Percentiles rank a stretch among this genome's conserved stretches.
Conservation (phyloP, 352 stramenopile genomes). For the Globisporangium polare region DNA sequence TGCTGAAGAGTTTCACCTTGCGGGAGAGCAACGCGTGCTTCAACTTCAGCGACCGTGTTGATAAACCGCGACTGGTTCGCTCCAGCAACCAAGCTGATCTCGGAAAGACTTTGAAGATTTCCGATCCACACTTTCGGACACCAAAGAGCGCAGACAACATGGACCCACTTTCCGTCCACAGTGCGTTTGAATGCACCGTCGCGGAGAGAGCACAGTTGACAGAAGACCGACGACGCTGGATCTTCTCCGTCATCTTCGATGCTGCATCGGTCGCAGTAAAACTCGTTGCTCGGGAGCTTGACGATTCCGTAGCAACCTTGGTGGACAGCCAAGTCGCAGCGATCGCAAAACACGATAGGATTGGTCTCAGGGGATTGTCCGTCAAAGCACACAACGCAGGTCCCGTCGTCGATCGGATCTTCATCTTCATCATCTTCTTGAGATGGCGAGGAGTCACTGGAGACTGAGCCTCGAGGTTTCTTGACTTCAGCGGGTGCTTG, state of each 20-base stretch:
- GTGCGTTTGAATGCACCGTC: constrained; percentile 87
- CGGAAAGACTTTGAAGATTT: constrained; percentile 66
- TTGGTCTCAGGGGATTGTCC: constrained; percentile 83
- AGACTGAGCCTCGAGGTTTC: constrained; percentile 21
- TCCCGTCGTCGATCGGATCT: constrained; percentile 77
- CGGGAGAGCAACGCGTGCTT: constrained; percentile 23
- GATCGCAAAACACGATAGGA: constrained; percentile 89
- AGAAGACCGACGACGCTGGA: constrained; percentile 60
- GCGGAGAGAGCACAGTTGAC: constrained; percentile 77
- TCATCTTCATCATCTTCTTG: constrained; percentile 24
- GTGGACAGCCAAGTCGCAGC: constrained; percentile 87
- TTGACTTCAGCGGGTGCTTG: constrained; percentile 11
- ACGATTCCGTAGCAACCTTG: constrained; percentile 86
- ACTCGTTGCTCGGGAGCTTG: constrained; percentile 81
- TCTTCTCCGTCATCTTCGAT: constrained; percentile 49
- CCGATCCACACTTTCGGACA: constrained; percentile 85
- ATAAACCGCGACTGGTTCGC: constrained; percentile 43
- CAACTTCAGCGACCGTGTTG: constrained; percentile 53
- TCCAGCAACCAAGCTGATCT: constrained; percentile 66
- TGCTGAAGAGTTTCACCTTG: constrained; percentile 12
- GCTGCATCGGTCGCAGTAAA: constrained; percentile 86
- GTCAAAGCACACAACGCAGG: constrained; percentile 89
- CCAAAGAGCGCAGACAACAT: constrained; percentile 88
- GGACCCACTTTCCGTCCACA: constrained; percentile 84
- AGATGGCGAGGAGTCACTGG: constrained; percentile 10